phyloP scores from a whole-genome alignment of 2,329 filamentous ascomycete species.

The Ascochyta pisi region DNA sequence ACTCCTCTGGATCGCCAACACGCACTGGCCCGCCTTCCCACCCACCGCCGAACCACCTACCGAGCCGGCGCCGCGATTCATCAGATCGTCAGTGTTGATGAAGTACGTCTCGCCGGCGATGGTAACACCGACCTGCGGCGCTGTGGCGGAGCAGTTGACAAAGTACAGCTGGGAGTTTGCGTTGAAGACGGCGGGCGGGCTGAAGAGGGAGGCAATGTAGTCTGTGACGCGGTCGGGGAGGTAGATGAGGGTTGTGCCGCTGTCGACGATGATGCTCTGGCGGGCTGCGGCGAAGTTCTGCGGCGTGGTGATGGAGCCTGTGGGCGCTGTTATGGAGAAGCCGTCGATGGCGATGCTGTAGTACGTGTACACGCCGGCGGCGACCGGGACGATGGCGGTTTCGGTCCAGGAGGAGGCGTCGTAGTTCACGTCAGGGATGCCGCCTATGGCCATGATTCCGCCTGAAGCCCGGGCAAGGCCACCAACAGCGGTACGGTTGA shows the following conservation, averaged over 20 bases:
- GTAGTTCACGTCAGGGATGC: constrained; percentile 29
- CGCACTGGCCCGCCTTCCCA: constrained; percentile 15
- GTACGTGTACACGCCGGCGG: constrained; percentile 27
- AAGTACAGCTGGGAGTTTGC: constrained; percentile 16
- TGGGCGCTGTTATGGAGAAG: constrained; percentile 26
- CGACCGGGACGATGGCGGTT: constrained; percentile 25
- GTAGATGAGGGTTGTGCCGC: constrained; percentile 34
- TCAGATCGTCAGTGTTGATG: constrained; percentile 26
- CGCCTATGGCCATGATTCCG: constrained; percentile 42
- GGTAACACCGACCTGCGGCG: constrained; percentile 29
- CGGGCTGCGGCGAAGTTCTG: constrained; percentile 2
- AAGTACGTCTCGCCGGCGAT: constrained; percentile 25
- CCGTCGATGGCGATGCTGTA: constrained; percentile 37
- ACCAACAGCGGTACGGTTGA: constrained; percentile 23
- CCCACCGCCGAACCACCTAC: constrained; percentile 15
- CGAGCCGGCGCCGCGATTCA: constrained; percentile 21
- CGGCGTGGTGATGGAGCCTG: not conserved
- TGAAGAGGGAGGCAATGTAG: constrained; percentile 29
- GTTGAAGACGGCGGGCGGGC: constrained; percentile 25
- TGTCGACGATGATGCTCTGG: constrained; percentile 34
- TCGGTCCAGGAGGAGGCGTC: constrained; percentile 24
- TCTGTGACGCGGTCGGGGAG: constrained; percentile 27
- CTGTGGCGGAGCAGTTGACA: constrained; percentile 21
- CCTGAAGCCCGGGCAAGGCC: constrained; percentile 21
- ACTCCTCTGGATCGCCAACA: constrained; percentile 26